Evolutionary conservation across 768 basidiomycete genomes (phyloP).

Genomic region (Kwoniella newhampshirensis): DNA sequence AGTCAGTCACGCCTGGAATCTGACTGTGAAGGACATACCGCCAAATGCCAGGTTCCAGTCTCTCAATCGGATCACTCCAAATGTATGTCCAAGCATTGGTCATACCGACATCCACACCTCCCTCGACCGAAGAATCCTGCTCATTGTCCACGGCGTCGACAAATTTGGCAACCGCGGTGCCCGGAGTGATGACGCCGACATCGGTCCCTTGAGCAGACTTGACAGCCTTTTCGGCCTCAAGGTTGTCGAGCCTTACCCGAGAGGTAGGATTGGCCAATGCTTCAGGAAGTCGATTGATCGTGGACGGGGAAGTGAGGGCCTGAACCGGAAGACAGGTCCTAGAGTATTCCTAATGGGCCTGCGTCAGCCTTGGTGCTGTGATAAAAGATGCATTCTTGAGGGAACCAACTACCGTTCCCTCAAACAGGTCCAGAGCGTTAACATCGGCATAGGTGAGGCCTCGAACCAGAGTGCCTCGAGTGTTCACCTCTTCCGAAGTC

Average conservation of each 20-base stretch:
- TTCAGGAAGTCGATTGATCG: constrained; percentile 14
- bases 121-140: constrained; percentile 45
- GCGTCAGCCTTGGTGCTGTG: neutral
- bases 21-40: constrained; percentile 38
- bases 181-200: neutral
- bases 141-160: constrained; percentile 2
- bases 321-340: constrained; percentile 61
- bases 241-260: constrained; percentile 46
- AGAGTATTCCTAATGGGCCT: constrained; percentile 65
- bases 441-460: constrained; percentile 71
- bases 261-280: constrained; percentile 19
- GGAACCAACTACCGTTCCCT: constrained; percentile 63
- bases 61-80: constrained; percentile 57
- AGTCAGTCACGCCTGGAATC: neutral
- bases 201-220: neutral
- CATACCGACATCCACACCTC: constrained; percentile 15
- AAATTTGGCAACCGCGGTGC: constrained; percentile 4
- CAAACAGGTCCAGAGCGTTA: constrained; percentile 71
- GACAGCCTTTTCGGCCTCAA: constrained; percentile 52
- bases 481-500: constrained; percentile 62
- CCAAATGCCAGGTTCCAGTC: constrained; percentile 69
- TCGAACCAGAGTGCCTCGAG: constrained; percentile 73
- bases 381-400: neutral
- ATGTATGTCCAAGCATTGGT: constrained; percentile 70
- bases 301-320: constrained; percentile 57